Evolutionary conservation across 176 grass and related monocot genomes (phyloP), one percentile per base, ranked within the genome.

Genomic region (Raddia distichophylla): DNA sequence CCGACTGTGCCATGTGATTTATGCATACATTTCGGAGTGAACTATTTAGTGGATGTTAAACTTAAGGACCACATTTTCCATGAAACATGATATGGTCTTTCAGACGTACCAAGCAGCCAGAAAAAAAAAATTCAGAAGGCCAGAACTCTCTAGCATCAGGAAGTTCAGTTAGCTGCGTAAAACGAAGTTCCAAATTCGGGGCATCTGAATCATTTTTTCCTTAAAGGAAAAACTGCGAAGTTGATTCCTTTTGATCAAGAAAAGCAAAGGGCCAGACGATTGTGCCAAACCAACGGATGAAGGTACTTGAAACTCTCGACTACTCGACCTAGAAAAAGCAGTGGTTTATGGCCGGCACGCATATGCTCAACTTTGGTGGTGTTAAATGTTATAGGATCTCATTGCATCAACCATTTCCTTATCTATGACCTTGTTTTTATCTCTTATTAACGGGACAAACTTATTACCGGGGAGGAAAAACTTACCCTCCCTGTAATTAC

Each of bases 271-370:
- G 82, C 72, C 32, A 13, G 22, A 8, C 50, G 6, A 20, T 12
- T 72, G 66, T 77, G 65, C 73, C 50, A 82, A 52, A 2, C 83
- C 72, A 89, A 77, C 32, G 33, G 32, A 60, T 42, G 37, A 81
- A 70, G 76, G 43, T 75, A 80, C 65, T 43, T 77, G 48, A 81
- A 59, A n/a, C 27, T 27, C 37, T 64, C n/a, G 18, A 32, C 37
- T 57, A 17, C 37, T 72, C 57, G 32, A 67, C 83, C 73, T 53
- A 45, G 6, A 27, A 78, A 89, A 82, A 77, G 78, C n/a, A 60
- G 32, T 51, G 40, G 66, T 51, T 85, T 57, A 77, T 77, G n/a
- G n/a, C 71, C 15, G 22, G 42, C 77, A 72, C 20, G 52, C 79
- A 40, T 40, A 40, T 40, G 37, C 37, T 40, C 37, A 40, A 40